phyloP scores from a whole-genome alignment of 768 basidiomycete genomes.

The Tephrocybe sp. region DNA sequence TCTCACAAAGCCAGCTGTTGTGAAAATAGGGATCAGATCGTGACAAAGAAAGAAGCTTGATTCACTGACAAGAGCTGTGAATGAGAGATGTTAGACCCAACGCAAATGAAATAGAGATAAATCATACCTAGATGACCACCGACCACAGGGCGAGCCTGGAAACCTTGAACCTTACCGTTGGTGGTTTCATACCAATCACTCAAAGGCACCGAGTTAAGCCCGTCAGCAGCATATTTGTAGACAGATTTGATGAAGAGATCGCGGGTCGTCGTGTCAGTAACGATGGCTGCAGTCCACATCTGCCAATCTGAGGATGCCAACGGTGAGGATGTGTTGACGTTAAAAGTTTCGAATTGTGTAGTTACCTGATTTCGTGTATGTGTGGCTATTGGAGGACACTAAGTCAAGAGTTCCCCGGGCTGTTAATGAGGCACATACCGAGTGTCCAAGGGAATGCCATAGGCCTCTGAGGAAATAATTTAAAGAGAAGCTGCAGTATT shows the following conservation, averaged over 20 bases:
- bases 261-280: slow-evolving; percentile 40
- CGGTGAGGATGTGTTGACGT: not conserved
- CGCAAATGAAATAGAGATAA: not conserved
- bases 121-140: slow-evolving; percentile 50
- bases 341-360: not conserved
- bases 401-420: not conserved
- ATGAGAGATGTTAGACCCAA: not conserved
- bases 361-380: slow-evolving; percentile 54
- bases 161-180: slow-evolving; percentile 44
- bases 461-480: slow-evolving; percentile 30
- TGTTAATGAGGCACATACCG: slow-evolving; percentile 24
- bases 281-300: slow-evolving; percentile 54
- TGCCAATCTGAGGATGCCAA: slow-evolving; percentile 46
- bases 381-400: slow-evolving; percentile 30
- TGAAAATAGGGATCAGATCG: slow-evolving; percentile 1
- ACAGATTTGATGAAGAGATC: slow-evolving; percentile 52
- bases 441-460: slow-evolving; percentile 48
- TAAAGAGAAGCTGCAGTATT: not conserved
- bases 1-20: slow-evolving; percentile 6
- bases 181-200: slow-evolving; percentile 58
- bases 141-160: slow-evolving; percentile 59
- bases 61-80: slow-evolving; percentile 9
- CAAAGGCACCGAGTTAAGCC: slow-evolving; percentile 36
- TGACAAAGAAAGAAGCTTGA: not conserved
- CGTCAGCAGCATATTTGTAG: slow-evolving; percentile 47